These are phyloP conservation scores for Penicillium brevicompactum DNA, from an alignment of 2,329 filamentous ascomycete genomes.

Conservation along the genomic window DNA sequence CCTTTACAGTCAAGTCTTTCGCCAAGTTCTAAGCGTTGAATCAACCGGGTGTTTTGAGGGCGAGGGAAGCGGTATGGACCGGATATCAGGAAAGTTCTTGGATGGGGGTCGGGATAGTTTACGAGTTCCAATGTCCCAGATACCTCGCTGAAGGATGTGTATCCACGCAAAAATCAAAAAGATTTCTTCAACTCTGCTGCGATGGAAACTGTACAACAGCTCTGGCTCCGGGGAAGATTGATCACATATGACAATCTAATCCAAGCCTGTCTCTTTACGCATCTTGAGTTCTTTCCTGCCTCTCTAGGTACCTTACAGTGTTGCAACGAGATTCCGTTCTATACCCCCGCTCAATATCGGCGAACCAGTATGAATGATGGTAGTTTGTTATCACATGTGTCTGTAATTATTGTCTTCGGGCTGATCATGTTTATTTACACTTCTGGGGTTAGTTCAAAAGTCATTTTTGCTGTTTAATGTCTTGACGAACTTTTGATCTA, in stretches of 20 bases:
- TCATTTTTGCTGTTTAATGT: no score
- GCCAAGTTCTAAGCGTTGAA: constrained; percentile 82
- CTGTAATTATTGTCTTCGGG: not conserved
- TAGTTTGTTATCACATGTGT: not conserved
- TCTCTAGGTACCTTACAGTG: constrained; percentile 2
- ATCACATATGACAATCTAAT: constrained; percentile 15
- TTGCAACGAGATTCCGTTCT: not conserved
- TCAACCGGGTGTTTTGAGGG: constrained; percentile 35
- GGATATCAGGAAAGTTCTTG: constrained; percentile 41
- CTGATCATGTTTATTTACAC: no score
- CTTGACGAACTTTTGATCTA: no score
- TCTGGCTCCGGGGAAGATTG: constrained; percentile 11
- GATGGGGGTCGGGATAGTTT: constrained; percentile 41
- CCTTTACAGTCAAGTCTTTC: constrained; percentile 83
- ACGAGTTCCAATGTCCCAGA: constrained; percentile 44
- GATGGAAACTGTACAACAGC: constrained; percentile 31
- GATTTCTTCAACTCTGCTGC: constrained; percentile 37
- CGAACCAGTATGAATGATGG: not conserved
- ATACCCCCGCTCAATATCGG: not conserved
- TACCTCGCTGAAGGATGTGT: constrained; percentile 44
- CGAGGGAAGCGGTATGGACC: constrained; percentile 42
- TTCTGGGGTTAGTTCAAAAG: no score
- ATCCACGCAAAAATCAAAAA: constrained; percentile 44
- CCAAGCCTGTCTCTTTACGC: constrained; percentile 18
- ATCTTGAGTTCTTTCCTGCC: constrained; percentile 13